Evolutionary conservation across 306 rosid genomes (phyloP), one percentile per base, ranked within the genome.

Genomic region (Prunus fruticosa): DNA sequence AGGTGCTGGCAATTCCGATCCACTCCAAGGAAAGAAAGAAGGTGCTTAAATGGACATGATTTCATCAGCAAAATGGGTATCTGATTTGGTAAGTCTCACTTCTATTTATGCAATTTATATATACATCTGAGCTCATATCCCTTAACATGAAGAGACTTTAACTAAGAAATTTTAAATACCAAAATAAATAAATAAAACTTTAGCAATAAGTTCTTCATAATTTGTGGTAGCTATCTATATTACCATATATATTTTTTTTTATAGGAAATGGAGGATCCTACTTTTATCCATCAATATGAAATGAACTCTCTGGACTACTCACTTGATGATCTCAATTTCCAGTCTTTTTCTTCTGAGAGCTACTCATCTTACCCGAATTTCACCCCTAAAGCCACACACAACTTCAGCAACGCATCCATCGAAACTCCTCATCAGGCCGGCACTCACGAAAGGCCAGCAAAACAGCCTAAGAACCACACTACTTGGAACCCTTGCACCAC

Each of bases 291-390:
- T 32, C 75, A 72, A 30, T 78, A 81, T 69, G 78, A 69, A 14
- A 43, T 82, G 57, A 71, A 76, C 64, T 63, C 79, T n/a, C 69
- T 80, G 58, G 87, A 75, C 2, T 74, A 74, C 81, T 45, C 80
- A 20, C 51, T 86, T 2, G 89, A 86, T 32, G 87, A 64, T 23
- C 67, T 86, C 38, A 49, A 72, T 72, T 86, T 86, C 74, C 73
- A 64, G 61, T 73, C 84, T 6, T 46, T 73, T 58, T 78, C 87
- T 41, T 47, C 83, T 46, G 87, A 86, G 51, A 80, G 85, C 53
- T 65, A 67, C 80, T 77, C 87, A 12, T 80, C 87, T 50, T 57
- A 65, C 71, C 70, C 74, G 22, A 73, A 75, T 75, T 72, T 79
- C 66, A 54, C 38, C 27, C 75, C 67, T 30, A 45, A 45, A 28